These are phyloP conservation scores for Lagenidium sp. DNA, from an alignment of 352 stramenopile species.

Conservation along the genomic window DNA sequence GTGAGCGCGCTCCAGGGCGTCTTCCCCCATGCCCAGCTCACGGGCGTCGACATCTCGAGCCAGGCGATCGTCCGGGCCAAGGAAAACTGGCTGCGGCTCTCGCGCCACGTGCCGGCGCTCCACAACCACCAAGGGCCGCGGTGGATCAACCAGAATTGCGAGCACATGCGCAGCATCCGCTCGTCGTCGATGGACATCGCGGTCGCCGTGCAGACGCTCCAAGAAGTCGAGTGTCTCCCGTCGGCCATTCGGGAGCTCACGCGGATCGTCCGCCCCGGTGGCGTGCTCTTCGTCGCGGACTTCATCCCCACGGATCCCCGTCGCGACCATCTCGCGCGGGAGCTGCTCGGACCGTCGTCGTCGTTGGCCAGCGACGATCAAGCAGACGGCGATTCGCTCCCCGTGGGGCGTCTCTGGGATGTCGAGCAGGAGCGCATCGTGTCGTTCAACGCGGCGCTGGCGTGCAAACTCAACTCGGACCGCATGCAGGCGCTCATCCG, in stretches of 20 bases:
- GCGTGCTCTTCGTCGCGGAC: constrained; percentile 52
- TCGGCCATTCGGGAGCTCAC: constrained; percentile 38
- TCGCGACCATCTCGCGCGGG: constrained; percentile 12
- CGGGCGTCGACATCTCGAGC: constrained; percentile 48
- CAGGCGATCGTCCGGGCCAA: constrained; percentile 58
- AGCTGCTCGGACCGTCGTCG: constrained; percentile 12
- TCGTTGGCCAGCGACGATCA: constrained; percentile 1
- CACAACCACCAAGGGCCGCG: constrained; percentile 23
- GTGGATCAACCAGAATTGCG: constrained; percentile 59
- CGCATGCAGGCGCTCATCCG: constrained; percentile 8
- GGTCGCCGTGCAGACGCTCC: constrained; percentile 47
- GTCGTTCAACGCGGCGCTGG: constrained; percentile 13
- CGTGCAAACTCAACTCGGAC: constrained; percentile 17
- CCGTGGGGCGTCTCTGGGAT: no score
- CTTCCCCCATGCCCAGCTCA: constrained; percentile 37
- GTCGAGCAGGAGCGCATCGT: constrained; percentile 15
- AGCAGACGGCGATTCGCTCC: no score
- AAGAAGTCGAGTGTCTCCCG: constrained; percentile 44
- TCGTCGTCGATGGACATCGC: constrained; percentile 46
- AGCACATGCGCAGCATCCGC: constrained; percentile 43
- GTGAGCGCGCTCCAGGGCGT: constrained; percentile 50
- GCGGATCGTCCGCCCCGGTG: constrained; percentile 50
- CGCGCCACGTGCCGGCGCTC: constrained; percentile 12
- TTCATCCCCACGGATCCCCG: constrained; percentile 34
- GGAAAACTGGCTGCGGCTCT: constrained; percentile 52